Evolutionary conservation across 768 basidiomycete species (phyloP).

Genomic region (Tubosaeta sp.): DNA sequence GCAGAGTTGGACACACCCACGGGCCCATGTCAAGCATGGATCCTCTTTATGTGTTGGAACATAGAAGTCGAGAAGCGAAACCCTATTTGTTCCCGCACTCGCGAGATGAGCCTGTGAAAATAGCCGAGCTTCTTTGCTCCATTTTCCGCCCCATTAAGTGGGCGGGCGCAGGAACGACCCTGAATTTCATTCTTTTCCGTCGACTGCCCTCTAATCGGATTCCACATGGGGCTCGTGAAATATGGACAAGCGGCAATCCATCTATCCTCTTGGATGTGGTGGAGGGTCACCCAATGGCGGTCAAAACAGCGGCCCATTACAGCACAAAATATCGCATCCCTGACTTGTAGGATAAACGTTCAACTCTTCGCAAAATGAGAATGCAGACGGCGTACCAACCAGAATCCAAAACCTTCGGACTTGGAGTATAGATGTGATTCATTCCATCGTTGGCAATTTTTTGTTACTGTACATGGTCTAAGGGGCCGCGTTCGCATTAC

Average conservation of each 20-base stretch:
- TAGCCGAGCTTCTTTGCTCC: conserved; percentile 3
- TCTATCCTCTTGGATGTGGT: neutral
- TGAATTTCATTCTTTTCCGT: neutral
- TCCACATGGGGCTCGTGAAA: neutral
- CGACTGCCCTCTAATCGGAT: neutral
- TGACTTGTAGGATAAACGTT: neutral
- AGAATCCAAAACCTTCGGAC: neutral
- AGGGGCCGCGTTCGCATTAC: neutral
- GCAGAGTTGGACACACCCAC: conserved; percentile 8
- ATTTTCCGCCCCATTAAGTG: conserved; percentile 1
- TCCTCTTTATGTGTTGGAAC: conserved; percentile 1
- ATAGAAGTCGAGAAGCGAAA: neutral
- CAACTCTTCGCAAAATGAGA: neutral
- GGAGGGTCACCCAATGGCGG: neutral
- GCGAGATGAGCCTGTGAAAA: neutral
- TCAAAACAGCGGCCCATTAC: neutral
- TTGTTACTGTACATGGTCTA: neutral
- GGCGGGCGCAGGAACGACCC: conserved; percentile 1
- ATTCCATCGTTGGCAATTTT: neutral
- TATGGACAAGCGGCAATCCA: neutral
- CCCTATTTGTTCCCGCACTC: neutral
- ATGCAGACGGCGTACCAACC: neutral
- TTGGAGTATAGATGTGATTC: neutral
- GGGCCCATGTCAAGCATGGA: neutral
- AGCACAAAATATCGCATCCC: neutral